A percentile compares a stretch with the other conserved stretches of the same genome.
These are phyloP conservation scores for Murraya paniculata DNA, from an alignment of 345 rosid genomes.

Conservation along the genomic window DNA sequence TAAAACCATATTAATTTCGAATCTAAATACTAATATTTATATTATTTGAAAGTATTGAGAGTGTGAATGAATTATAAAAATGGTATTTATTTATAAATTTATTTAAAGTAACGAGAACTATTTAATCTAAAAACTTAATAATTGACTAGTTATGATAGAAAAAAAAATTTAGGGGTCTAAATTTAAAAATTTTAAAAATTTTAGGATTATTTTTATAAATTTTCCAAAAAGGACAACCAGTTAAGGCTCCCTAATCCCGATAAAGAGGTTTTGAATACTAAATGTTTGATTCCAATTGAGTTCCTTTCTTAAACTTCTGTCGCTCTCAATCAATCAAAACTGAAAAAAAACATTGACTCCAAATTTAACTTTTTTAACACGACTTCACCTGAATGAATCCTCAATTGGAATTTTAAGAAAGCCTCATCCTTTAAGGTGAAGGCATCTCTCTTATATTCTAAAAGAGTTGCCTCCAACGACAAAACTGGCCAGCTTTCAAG, in stretches of 20 bases:
- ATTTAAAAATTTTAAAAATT: no score
- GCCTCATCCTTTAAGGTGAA: conserved; percentile 4
- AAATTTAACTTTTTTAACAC: not conserved
- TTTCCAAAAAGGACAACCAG: not conserved
- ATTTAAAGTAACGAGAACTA: no score
- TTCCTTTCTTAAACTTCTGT: not conserved
- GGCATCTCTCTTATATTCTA: conserved; percentile 24
- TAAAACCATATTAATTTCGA: no score
- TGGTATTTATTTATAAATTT: no score
- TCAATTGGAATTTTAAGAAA: not conserved
- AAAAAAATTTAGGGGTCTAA: no score
- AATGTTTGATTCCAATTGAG: not conserved
- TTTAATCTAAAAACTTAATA: no score
- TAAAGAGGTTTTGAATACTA: not conserved
- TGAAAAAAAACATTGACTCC: not conserved
- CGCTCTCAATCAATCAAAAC: not conserved
- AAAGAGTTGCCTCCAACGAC: conserved; percentile 41
- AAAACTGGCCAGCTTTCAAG: conserved; percentile 47
- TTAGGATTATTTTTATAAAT: no score
- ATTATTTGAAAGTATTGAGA: no score
- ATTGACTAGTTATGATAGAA: no score
- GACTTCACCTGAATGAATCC: conserved; percentile 5
- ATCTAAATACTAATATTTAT: no score
- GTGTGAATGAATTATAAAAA: no score
- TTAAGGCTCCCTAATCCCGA: not conserved